phyloP scores from a whole-genome alignment of 768 basidiomycete genomes.

The Tricholomella constricta region DNA sequence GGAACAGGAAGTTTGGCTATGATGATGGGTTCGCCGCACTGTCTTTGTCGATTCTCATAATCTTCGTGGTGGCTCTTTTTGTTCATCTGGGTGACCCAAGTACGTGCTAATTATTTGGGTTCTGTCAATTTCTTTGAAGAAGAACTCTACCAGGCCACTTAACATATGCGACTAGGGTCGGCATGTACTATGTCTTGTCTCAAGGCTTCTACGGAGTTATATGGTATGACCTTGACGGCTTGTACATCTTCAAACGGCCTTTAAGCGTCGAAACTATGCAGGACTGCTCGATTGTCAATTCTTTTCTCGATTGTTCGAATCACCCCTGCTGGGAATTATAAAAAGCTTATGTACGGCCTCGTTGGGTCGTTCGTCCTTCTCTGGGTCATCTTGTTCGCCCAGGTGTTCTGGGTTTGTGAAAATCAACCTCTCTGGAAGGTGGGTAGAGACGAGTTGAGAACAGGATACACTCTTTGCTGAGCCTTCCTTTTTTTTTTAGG shows the following conservation, averaged over 20 bases:
- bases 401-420: constrained; percentile 37
- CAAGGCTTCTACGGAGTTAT: constrained; percentile 24
- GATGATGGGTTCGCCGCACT: constrained; percentile 25
- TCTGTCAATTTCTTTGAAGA: not conserved
- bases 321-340: constrained; percentile 25
- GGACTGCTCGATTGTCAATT: constrained; percentile 41
- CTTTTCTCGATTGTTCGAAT: constrained; percentile 44
- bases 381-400: constrained; percentile 34
- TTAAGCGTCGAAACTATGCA: not conserved
- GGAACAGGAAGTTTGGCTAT: constrained; percentile 20
- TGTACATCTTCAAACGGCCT: not conserved
- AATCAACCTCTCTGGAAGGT: constrained; percentile 25
- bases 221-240: constrained; percentile 17
- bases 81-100: constrained; percentile 25
- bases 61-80: constrained; percentile 22
- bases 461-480: not conserved
- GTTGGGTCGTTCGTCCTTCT: constrained; percentile 23
- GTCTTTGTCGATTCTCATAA: constrained; percentile 18
- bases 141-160: constrained; percentile 12
- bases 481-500: constrained; percentile 35
- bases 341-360: constrained; percentile 24
- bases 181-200: constrained; percentile 22
- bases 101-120: constrained; percentile 3
- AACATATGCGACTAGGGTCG: constrained; percentile 13
- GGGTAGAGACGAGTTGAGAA: not conserved